Percentiles rank a stretch among this genome's conserved stretches.
Evolutionary conservation across 305 asterid genomes (phyloP).

Genomic region (Solanum hybrid): DNA sequence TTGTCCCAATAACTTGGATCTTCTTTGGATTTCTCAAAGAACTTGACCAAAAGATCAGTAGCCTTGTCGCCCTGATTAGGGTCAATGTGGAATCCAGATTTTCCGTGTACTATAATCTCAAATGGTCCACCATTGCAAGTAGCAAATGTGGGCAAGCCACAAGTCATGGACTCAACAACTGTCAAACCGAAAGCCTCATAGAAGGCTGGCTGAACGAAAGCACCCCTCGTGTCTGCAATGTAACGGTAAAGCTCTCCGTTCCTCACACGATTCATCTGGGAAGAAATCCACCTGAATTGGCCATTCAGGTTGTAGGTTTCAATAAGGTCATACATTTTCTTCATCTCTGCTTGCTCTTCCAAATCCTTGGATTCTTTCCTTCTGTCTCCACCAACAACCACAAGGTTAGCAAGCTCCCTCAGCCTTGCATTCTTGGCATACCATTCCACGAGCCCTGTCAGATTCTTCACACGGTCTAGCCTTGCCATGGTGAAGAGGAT

Average conservation of each 20-base stretch:
- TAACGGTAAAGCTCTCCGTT: conserved; percentile 77
- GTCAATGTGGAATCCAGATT: conserved; percentile 76
- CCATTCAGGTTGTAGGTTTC: conserved; percentile 56
- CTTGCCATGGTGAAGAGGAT: conserved; percentile 82
- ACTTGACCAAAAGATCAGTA: conserved; percentile 40
- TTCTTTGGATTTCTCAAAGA: conserved; percentile 49
- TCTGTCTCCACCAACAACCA: conserved; percentile 68
- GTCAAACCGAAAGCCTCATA: conserved; percentile 80
- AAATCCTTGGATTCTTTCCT: conserved; percentile 64
- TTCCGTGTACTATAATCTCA: conserved; percentile 66
- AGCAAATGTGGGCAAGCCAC: conserved; percentile 67
- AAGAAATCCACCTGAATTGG: conserved; percentile 78
- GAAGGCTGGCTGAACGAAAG: conserved; percentile 72
- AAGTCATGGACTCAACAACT: conserved; percentile 75
- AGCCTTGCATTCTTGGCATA: conserved; percentile 63
- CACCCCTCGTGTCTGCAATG: conserved; percentile 66
- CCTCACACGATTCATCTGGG: conserved; percentile 79
- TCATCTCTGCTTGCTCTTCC: conserved; percentile 77
- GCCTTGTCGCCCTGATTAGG: conserved; percentile 60
- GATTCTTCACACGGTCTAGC: conserved; percentile 64
- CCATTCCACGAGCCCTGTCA: conserved; percentile 67
- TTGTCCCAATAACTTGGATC: conserved; percentile 58
- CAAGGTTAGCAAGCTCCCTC: conserved; percentile 54
- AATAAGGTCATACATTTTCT: conserved; percentile 59
- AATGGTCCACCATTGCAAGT: conserved; percentile 70